A percentile compares a stretch with the other conserved stretches of the same genome.
phyloP scores from a whole-genome alignment of 1,284 basidiomycete genomes.

The Hortiboletus rubellus region DNA sequence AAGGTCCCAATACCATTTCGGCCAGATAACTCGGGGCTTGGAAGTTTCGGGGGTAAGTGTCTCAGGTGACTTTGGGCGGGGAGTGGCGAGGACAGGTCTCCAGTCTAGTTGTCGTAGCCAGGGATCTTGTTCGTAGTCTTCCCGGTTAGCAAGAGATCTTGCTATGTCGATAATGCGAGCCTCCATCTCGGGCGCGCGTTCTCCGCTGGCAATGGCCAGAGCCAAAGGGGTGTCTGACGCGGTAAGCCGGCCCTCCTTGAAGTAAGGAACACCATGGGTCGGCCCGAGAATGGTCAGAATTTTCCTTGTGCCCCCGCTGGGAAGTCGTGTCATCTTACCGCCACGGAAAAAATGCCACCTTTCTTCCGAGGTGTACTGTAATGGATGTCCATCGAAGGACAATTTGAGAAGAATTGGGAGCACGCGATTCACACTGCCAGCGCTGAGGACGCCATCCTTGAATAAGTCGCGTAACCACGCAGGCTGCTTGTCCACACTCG shows the following conservation, averaged over 20 bases:
- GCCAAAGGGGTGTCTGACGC: slow-evolving; percentile 44
- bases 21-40: slow-evolving; percentile 53
- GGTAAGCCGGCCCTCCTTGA: slow-evolving; percentile 42
- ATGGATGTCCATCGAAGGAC: slow-evolving; percentile 70
- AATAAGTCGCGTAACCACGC: slow-evolving; percentile 76
- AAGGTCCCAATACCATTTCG: slow-evolving; percentile 98
- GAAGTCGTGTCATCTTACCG: slow-evolving; percentile 37
- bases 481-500: slow-evolving; percentile 41
- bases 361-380: slow-evolving; percentile 61
- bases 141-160: slow-evolving; percentile 27
- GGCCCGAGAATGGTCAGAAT: slow-evolving; percentile 42
- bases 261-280: slow-evolving; percentile 43
- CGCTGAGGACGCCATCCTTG: slow-evolving; percentile 45
- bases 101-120: slow-evolving; percentile 75
- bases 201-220: slow-evolving; percentile 42
- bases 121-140: slow-evolving; percentile 41
- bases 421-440: slow-evolving; percentile 62
- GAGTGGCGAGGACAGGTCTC: slow-evolving; percentile 29
- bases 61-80: neutral
- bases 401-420: slow-evolving; percentile 79
- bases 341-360: slow-evolving; percentile 65
- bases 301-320: slow-evolving; percentile 43
- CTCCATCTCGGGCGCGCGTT: slow-evolving; percentile 34
- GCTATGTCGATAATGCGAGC: slow-evolving; percentile 43
- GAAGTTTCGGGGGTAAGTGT: neutral